Evolutionary conservation across 805 yeast species (phyloP), one percentile per base, ranked within the genome.

Genomic region (Helenozyma rhizophorensis): DNA sequence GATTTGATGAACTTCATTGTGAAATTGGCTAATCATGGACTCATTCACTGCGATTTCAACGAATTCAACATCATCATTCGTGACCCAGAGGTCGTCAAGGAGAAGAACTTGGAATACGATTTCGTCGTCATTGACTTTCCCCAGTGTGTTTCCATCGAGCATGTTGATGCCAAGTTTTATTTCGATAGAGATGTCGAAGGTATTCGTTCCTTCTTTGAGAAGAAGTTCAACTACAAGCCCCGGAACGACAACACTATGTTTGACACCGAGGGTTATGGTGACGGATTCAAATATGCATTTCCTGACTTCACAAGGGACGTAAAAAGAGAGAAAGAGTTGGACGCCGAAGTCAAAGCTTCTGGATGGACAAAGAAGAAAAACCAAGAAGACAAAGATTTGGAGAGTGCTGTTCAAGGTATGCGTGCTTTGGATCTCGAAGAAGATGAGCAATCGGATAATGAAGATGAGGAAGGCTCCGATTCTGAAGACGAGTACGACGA

Each of bases 41-140:
- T 93, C 35, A 88, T 93, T 33, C 99, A 93, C 60, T 90, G 98
- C 70, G 99, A 93, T 66, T 93, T 80, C 65, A 93, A 93, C 58
- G 99, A 93, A 62, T 93, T 93, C 60, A 93, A 93, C 58, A 87
- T 93, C 47, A 86, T 93, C 74, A 79, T 87, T 19, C 69, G 83
- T 25, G 83, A 83, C 42, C 68, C 74, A 21, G 75, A 73, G 27
- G 73, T 69, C 13, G 61, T 63, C 12, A 66, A 56, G 25, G 52
- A 68, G 13, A 63, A 61, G 36, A 85, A 79, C 34, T 17, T 17
- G 19, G 7, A 5, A 8, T 61, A 64, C 26, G 93, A 85, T 30
- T 86, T 88, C 50, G 82, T 89, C 14, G 96, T 93, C 17, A 90
- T 93, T 50, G 99, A 93, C 70, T 93, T 93, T 69, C 99, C 99